Evolutionary conservation across 208 protist species (phyloP).

Genomic region (Leishmania turanica): DNA sequence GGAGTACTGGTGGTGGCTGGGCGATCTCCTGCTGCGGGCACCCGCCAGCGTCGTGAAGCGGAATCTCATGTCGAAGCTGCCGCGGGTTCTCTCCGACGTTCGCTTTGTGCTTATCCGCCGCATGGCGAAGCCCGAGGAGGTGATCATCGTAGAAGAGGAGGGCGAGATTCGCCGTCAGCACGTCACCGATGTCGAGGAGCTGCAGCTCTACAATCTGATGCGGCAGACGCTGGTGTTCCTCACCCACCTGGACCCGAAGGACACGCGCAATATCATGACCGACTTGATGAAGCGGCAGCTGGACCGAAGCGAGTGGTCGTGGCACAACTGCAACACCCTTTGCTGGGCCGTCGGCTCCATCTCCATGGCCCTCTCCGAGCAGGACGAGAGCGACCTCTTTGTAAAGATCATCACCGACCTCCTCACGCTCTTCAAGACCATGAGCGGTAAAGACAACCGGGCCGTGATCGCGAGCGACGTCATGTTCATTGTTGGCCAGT

Average conservation of each 20-base stretch:
- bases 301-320: constrained; percentile 95
- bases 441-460: constrained; percentile 97
- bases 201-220: constrained; percentile 98
- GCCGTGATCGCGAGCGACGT: constrained; percentile 99
- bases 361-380: constrained; percentile 94
- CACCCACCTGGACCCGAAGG: constrained; percentile 95
- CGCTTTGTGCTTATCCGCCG: constrained; percentile 95
- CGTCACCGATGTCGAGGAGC: constrained; percentile 97
- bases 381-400: constrained; percentile 98
- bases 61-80: constrained; percentile 65
- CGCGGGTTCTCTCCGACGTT: constrained; percentile 86
- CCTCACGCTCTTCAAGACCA: constrained; percentile 96
- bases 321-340: constrained; percentile 97
- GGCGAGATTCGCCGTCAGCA: constrained; percentile 97
- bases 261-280: constrained; percentile 98
- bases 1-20: constrained; percentile 98
- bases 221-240: constrained; percentile 97
- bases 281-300: constrained; percentile 74
- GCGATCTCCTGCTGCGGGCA: constrained; percentile 57
- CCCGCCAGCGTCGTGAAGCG: constrained; percentile 51
- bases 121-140: constrained; percentile 99
- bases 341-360: constrained; percentile 99
- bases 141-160: constrained; percentile 99
- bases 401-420: constrained; percentile 98
- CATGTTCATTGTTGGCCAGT: constrained; percentile 99